phyloP scores from a whole-genome alignment of 306 rosid species.

The Fragaria iinumae region DNA sequence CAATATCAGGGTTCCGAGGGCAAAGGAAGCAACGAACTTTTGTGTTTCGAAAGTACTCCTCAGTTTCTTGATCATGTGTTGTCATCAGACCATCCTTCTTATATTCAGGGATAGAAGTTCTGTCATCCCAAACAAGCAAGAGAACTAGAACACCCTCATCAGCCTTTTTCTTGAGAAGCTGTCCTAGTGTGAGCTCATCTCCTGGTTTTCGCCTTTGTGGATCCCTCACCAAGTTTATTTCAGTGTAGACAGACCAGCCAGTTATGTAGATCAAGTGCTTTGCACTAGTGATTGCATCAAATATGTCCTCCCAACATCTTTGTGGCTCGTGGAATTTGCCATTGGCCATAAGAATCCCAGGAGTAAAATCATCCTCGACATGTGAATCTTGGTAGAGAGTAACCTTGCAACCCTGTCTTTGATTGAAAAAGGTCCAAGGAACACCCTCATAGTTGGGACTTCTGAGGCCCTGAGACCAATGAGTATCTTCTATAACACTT shows the following conservation, averaged over 20 bases:
- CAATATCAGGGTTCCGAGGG: slow-evolving; percentile 66
- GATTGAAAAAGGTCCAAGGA: slow-evolving; percentile 60
- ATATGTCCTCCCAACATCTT: slow-evolving; percentile 84
- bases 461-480: slow-evolving; percentile 55
- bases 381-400: slow-evolving; percentile 88
- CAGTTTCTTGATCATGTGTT: slow-evolving; percentile 73
- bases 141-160: slow-evolving; percentile 69
- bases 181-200: slow-evolving; percentile 49
- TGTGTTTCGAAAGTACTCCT: slow-evolving; percentile 51
- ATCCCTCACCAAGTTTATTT: slow-evolving; percentile 56
- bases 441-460: slow-evolving; percentile 48
- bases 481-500: slow-evolving; percentile 20
- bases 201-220: background rate
- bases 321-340: slow-evolving; percentile 24
- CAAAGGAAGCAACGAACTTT: slow-evolving; percentile 61
- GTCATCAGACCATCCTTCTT: slow-evolving; percentile 80
- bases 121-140: slow-evolving; percentile 86
- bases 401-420: slow-evolving; percentile 59
- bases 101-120: slow-evolving; percentile 49
- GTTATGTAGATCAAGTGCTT: slow-evolving; percentile 62
- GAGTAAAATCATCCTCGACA: slow-evolving; percentile 20
- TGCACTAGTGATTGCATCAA: slow-evolving; percentile 53
- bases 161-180: slow-evolving; percentile 69
- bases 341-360: slow-evolving; percentile 15
- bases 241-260: slow-evolving; percentile 72